Percentiles rank a stretch among this genome's conserved stretches.
phyloP scores from a whole-genome alignment of 2,329 filamentous ascomycete species.

The Geosmithia flava region DNA sequence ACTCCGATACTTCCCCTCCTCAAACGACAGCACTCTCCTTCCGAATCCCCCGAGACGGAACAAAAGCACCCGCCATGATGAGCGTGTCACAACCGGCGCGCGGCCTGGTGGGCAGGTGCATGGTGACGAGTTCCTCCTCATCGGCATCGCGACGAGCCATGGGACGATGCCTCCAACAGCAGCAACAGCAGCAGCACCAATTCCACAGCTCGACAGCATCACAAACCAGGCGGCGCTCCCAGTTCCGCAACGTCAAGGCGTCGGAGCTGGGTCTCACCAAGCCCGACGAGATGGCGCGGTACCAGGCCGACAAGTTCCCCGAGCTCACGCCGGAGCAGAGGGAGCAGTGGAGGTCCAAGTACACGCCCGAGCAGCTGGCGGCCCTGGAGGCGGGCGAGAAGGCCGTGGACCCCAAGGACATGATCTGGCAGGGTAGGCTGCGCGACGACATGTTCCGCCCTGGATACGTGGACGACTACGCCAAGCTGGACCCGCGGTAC shows the following conservation, averaged over 20 bases:
- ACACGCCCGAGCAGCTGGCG: conserved; percentile 69
- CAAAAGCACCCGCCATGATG: conserved; percentile 26
- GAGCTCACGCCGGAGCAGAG: conserved; percentile 58
- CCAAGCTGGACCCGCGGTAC: conserved; percentile 61
- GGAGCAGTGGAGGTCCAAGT: conserved; percentile 48
- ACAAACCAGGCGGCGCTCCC: conserved; percentile 28
- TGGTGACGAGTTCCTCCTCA: conserved; percentile 14
- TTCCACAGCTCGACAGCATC: conserved; percentile 41
- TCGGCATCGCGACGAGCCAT: conserved; percentile 6
- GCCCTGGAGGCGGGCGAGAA: conserved; percentile 73
- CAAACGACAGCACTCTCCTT: too few relatives aligned
- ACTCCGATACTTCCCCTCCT: not conserved
- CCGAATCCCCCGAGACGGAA: not conserved
- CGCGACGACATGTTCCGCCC: conserved; percentile 62
- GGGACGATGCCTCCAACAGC: conserved; percentile 2
- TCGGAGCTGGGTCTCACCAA: conserved; percentile 36
- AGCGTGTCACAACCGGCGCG: conserved; percentile 41
- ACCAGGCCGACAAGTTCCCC: conserved; percentile 37
- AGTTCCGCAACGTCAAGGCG: conserved; percentile 41
- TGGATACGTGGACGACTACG: conserved; percentile 74
- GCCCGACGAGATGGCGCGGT: conserved; percentile 29
- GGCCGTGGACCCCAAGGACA: conserved; percentile 60
- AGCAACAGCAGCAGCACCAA: conserved; percentile 19
- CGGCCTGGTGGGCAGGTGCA: conserved; percentile 38
- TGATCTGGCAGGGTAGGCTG: conserved; percentile 59